Percentiles rank a stretch among this genome's conserved stretches.
These are phyloP conservation scores for Agarophyton chilense DNA, from an alignment of 23 red algal genomes.

Conservation along the genomic window DNA sequence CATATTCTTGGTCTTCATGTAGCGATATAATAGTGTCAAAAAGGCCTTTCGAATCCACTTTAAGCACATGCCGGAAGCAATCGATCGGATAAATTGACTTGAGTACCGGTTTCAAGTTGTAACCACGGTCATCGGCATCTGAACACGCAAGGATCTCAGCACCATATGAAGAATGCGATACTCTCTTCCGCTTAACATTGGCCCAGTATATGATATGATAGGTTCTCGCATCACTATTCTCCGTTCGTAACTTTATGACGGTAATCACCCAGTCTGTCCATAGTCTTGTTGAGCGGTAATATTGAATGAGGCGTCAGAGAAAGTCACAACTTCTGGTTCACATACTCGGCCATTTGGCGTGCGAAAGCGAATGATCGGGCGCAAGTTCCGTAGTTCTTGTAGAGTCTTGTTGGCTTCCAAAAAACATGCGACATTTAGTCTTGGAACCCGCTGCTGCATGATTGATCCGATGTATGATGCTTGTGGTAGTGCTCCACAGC, in stretches of 20 bases:
- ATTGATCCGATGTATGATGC: slow-evolving; percentile 26
- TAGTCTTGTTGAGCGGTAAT: neutral
- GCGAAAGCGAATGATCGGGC: neutral
- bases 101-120: neutral
- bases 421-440: neutral
- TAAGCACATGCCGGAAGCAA: neutral
- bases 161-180: slow-evolving; percentile 25
- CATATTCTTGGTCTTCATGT: slow-evolving; percentile 18
- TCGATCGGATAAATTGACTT: neutral
- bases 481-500: slow-evolving; percentile 13
- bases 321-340: neutral
- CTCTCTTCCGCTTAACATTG: neutral
- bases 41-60: slow-evolving; percentile 21
- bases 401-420: neutral
- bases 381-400: neutral
- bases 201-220: slow-evolving; percentile 12
- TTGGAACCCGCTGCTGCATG: slow-evolving; percentile 18
- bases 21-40: slow-evolving; percentile 43
- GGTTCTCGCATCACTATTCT: neutral
- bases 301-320: slow-evolving; percentile 32
- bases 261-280: slow-evolving; percentile 22
- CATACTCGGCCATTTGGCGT: neutral
- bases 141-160: slow-evolving; percentile 24
- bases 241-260: neutral
- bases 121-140: neutral